Conservation (phyloP, 2,329 filamentous ascomycete genomes). For the Apiospora hydei region DNA sequence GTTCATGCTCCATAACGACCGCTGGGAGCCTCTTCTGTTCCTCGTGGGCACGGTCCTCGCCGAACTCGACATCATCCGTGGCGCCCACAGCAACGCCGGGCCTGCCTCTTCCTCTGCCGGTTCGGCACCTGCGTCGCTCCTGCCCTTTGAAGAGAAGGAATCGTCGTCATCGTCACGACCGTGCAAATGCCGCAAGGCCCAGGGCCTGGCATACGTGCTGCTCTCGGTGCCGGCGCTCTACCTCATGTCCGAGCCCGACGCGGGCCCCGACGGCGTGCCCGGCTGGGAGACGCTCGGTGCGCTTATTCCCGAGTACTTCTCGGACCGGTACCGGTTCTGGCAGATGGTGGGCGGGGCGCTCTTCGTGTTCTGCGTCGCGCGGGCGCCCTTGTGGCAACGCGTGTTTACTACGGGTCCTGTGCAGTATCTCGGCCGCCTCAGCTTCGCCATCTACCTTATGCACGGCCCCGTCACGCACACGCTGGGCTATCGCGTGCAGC, state of each 20-base stretch:
- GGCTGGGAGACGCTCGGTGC: constrained; percentile 59
- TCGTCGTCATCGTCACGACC: background rate
- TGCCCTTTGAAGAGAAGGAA: constrained; percentile 31
- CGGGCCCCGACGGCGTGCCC: constrained; percentile 51
- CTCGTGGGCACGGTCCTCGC: constrained; percentile 61
- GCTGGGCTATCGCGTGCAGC: constrained; percentile 59
- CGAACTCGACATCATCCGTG: constrained; percentile 59
- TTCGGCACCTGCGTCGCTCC: constrained; percentile 33
- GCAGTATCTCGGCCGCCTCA: constrained; percentile 67
- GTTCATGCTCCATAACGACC: constrained; percentile 55
- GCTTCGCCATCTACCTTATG: constrained; percentile 67
- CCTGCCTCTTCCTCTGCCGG: constrained; percentile 27
- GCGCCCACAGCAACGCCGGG: constrained; percentile 48
- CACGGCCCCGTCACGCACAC: constrained; percentile 64
- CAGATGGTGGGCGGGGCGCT: constrained; percentile 60
- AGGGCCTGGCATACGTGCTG: constrained; percentile 45
- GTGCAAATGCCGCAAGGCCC: constrained; percentile 25
- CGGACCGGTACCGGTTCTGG: constrained; percentile 62
- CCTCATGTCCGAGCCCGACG: constrained; percentile 56
- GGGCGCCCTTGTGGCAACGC: constrained; percentile 54
- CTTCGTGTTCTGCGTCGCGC: constrained; percentile 58
- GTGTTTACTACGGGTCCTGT: constrained; percentile 58
- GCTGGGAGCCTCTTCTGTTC: constrained; percentile 65
- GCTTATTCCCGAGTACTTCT: constrained; percentile 58
- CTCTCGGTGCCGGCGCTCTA: constrained; percentile 60